Percentiles rank a stretch among this genome's conserved stretches.
These are phyloP conservation scores for Rhizoclosmatium sp. DNA, from an alignment of 192 early-diverging fungal genomes.

Conservation along the genomic window DNA sequence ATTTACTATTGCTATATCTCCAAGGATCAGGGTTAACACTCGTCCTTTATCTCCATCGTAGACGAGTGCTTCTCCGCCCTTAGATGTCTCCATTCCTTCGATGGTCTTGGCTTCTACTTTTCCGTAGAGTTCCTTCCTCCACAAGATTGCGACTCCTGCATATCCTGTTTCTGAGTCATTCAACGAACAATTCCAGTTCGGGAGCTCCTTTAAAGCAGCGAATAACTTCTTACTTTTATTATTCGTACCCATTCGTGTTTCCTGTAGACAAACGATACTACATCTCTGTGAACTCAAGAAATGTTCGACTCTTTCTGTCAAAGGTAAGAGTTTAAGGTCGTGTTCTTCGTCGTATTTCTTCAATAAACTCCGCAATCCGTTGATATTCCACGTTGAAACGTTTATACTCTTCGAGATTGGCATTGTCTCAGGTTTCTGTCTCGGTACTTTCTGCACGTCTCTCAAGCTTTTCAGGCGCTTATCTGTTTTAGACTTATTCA, in stretches of 20 bases:
- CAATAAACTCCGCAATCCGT: neutral
- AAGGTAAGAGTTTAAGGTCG: no score
- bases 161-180: neutral
- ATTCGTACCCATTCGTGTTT: conserved; percentile 4
- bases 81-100: neutral
- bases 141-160: neutral
- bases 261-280: conserved; percentile 5
- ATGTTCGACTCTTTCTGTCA: neutral
- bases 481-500: neutral
- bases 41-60: neutral
- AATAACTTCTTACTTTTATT: neutral
- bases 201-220: neutral
- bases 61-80: no score
- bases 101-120: neutral
- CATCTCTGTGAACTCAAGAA: neutral
- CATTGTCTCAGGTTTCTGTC: neutral
- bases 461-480: neutral
- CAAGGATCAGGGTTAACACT: neutral
- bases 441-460: neutral
- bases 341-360: neutral
- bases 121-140: neutral
- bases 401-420: neutral
- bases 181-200: neutral
- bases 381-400: conserved; percentile 6
- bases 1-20: neutral